phyloP scores from a whole-genome alignment of 208 protist species.

The Trypanosoma scelopori region DNA sequence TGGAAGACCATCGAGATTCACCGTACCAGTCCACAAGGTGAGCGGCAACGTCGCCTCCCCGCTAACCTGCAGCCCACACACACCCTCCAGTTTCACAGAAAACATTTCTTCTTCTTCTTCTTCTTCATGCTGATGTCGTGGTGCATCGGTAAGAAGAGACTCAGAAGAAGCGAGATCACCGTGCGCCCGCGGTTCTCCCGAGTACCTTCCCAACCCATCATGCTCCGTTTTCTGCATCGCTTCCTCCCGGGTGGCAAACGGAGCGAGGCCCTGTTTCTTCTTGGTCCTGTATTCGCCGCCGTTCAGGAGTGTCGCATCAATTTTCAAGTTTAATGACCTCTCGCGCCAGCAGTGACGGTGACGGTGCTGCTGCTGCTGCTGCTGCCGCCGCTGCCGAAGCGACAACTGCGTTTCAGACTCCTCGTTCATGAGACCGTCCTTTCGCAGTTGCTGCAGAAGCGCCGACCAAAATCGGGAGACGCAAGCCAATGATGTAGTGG shows the following conservation, averaged over 20 bases:
- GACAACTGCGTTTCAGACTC: not conserved
- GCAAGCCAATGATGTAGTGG: not conserved
- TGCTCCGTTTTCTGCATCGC: not conserved
- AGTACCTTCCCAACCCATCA: not conserved
- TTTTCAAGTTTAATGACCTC: slow-evolving; percentile 11
- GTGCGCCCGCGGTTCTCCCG: not conserved
- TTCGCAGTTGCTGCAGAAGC: not conserved
- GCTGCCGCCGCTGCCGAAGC: too few species aligned
- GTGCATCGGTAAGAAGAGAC: not conserved
- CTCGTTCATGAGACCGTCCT: not conserved
- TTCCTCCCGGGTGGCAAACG: not conserved
- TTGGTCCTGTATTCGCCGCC: slow-evolving; percentile 7
- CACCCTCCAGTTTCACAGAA: slow-evolving; percentile 10
- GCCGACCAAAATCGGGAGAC: slow-evolving; percentile 7
- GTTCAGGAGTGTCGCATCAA: slow-evolving; percentile 10
- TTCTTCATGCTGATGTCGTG: not conserved
- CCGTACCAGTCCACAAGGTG: slow-evolving; percentile 13
- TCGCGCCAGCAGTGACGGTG: not conserved
- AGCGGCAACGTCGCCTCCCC: slow-evolving; percentile 11
- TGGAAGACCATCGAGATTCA: slow-evolving; percentile 17
- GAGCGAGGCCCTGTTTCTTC: slow-evolving; percentile 3
- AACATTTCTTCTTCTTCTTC: slow-evolving; percentile 1
- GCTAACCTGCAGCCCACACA: slow-evolving; percentile 17
- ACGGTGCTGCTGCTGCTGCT: not conserved
- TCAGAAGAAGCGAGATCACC: not conserved